Evolutionary conservation across 495 filamentous ascomycete genomes (phyloP), one percentile per base, ranked within the genome.

Genomic region (Penicillium cosmopolitanum): DNA sequence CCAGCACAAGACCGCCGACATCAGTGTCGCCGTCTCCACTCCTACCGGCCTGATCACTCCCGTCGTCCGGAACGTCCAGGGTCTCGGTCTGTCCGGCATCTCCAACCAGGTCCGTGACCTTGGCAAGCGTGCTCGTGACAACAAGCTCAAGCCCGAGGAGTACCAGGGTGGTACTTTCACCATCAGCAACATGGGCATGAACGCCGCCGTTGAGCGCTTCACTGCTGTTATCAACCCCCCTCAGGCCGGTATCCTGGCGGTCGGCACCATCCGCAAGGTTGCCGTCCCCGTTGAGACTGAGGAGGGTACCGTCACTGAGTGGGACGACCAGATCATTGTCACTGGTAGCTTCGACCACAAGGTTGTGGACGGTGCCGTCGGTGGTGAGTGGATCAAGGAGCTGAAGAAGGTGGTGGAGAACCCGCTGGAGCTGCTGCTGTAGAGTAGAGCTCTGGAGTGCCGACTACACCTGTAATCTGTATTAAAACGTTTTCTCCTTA

Each of bases 111-210:
- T 99, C 79, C 97, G 97, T 81, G 91, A 96, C 66, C 89, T 99
- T 31, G 92, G 92, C 71, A 97, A 95, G 85, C 92, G 93, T 73
- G 96, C 95, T 43, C 84, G 89, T 51, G 96, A 98, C 59, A 92
- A 92, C 79, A 99, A 98, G 87, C 90, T 99, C 63, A 97, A 97
- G 87, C 96, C 96, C 33, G 93, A 99, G 74, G 93, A 99, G 77
- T 99, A 94, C 87, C 94, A 97, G 80, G 96, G 96, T 46, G 96
- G 96, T 73, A 97, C 92, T 65, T 96, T 99, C 80, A 97, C 94
- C 72, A 99, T 99, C 80, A 94, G 89, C 80, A 99, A 99, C 86
- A 97, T 99, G 96, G 96, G 96, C 73, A 98, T 98, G 95, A 99
- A 99, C 84, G 66, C 87, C 10, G 96, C 96, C 38, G 87, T 99